Base-by-base conservation (phyloP, 1,284 basidiomycete species). In the Athelia psychrophila region DNA sequence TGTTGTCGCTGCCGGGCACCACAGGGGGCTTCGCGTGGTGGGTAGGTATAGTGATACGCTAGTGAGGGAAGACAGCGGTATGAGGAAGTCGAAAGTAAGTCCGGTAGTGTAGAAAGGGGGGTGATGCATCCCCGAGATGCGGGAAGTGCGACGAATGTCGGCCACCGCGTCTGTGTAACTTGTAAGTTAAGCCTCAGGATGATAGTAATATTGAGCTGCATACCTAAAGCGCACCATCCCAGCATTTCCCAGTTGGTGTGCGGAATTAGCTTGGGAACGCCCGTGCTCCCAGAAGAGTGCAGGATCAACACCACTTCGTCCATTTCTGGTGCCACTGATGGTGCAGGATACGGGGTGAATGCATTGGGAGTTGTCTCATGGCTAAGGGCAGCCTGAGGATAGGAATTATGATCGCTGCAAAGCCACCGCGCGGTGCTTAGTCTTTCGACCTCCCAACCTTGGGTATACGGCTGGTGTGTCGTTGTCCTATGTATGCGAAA, bases 331-430 rank as follows among this genome's bases (percentile, higher is more conserved):
- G 16, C 30, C 1, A 49, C 42, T 0, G 58, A 49, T 42, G 54
- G 52, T 18, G 38, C n/a, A 1, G 64, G 64, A 35, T 66, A 72
- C 0, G 59, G 55, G 1, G 58, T 44, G 40, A 69, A 71, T 0
- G 57, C 51, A 44, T 53, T 51, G 24, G 36, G 16, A 1, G 0
- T n/a, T 18, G 38, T 65, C 57, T 57, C 63, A 27, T 12, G 55
- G 22, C 64, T 67, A 1, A 73, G 62, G 3, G 60, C 44, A 0
- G 71, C n/a, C n/a, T n/a, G n/a, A n/a, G n/a, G n/a, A n/a, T n/a
- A n/a, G n/a, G n/a, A n/a, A n/a, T n/a, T n/a, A n/a, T n/a, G n/a
- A n/a, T n/a, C n/a, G n/a, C n/a, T n/a, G n/a, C n/a, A n/a, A n/a
- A n/a, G n/a, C n/a, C n/a, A n/a, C n/a, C n/a, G n/a, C n/a, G n/a